Base-by-base conservation (phyloP, 1,139 yeast species). In the Candida gigantensis region DNA sequence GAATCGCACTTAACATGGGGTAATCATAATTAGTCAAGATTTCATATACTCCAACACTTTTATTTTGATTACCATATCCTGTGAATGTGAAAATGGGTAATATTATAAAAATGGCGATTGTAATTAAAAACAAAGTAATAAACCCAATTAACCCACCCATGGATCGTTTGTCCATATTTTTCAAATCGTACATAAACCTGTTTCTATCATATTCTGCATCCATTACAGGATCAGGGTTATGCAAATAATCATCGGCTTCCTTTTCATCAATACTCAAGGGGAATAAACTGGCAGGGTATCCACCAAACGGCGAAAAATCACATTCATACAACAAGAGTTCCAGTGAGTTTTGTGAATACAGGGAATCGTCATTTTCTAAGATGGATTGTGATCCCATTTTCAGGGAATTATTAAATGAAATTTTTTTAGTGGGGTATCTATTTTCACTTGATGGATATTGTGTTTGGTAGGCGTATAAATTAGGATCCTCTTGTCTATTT, bases 211-310 rank as follows among this genome's bases (percentile, higher is more conserved):
- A 77, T 43, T 80, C 75, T 17, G 95, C 95, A 58, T 89, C 97
- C 30, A 78, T 81, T 27, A 88, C 83, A 7, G 96, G 96, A 57
- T 89, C 96, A 1, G 97, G 97, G 58, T 89, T 89, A 61, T 89
- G 97, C 46, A 90, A 58, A 54, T 87, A 87, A 57, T 89, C 97
- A 62, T 89, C 97, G 3, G 87, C 83, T 60, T 89, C 97, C 59
- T 86, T 86, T 52, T 89, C 97, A 41, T 89, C 95, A 45, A 89
- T 79, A 50, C 79, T 82, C 37, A 89, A 66, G 0, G 97, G 97
- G 65, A 90, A 89, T 2, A 88, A 79, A 6, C 87, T 72, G 5
- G 96, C 94, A 2, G 97, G 97, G 58, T 87, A 89, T 10, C 97
- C 97, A 36, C 97, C 97, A 66, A 89, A 90, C 3, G 97, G 97